These are phyloP conservation scores for Microbotryum intermedium DNA, from an alignment of 1,284 basidiomycete species.

Conservation along the genomic window DNA sequence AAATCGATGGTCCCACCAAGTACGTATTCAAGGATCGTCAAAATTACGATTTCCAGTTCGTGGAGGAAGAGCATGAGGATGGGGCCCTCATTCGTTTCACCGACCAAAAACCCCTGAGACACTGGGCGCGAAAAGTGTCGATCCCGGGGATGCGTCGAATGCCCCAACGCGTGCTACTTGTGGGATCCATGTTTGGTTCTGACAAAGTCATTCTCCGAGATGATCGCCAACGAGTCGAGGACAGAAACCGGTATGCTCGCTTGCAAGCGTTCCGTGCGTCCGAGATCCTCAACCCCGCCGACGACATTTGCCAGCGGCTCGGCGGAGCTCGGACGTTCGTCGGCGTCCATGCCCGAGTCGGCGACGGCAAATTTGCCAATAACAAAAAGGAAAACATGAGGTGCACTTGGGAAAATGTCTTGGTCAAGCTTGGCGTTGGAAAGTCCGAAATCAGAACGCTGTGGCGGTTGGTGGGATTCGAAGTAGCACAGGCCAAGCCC, in stretches of 20 bases:
- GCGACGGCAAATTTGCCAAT: constrained; percentile 53
- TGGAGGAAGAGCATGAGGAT: too few relatives aligned
- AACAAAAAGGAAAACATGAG: constrained; percentile 37
- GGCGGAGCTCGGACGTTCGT: constrained; percentile 34
- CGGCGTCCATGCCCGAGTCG: constrained; percentile 57
- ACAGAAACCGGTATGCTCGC: background rate
- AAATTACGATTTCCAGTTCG: constrained; percentile 14
- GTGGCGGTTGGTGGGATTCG: constrained; percentile 10
- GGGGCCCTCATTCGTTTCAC: constrained; percentile 1
- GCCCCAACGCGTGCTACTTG: constrained; percentile 16
- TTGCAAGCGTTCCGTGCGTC: constrained; percentile 21
- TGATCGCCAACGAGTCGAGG: background rate
- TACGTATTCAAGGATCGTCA: constrained; percentile 18
- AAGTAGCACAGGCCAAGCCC: background rate
- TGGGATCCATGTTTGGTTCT: constrained; percentile 22
- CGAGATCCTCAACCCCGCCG: constrained; percentile 15
- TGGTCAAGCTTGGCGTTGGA: background rate
- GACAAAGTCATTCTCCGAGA: constrained; percentile 1
- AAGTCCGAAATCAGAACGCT: constrained; percentile 3
- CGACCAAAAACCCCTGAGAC: background rate
- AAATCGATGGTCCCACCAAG: background rate
- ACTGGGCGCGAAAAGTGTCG: constrained; percentile 16
- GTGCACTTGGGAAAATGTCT: constrained; percentile 7
- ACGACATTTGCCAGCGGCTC: constrained; percentile 13
- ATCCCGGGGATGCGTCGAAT: background rate